Conservation (phyloP, 1,139 yeast genomes). For the Geotrichum australiense region DNA sequence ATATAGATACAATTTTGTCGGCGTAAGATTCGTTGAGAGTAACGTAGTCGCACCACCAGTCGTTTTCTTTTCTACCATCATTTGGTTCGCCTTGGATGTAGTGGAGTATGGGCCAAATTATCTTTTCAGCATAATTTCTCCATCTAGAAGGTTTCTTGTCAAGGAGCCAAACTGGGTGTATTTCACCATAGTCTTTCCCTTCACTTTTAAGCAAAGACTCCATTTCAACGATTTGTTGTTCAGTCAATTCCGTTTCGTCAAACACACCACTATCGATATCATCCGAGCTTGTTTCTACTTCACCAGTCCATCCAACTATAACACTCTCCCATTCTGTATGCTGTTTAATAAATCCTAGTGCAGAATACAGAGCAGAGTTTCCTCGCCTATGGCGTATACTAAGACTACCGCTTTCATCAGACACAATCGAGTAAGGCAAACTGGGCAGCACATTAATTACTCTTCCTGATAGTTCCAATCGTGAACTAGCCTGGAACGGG, state of each 20-base stretch:
- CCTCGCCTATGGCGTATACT: constrained; percentile 51
- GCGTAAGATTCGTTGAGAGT: constrained; percentile 87
- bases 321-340: constrained; percentile 65
- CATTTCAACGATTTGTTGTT: constrained; percentile 20
- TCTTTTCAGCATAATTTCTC: constrained; percentile 84
- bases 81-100: constrained; percentile 70
- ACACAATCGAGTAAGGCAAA: constrained; percentile 53
- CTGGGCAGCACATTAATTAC: constrained; percentile 62
- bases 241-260: constrained; percentile 15
- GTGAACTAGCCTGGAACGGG: constrained; percentile 23
- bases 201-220: constrained; percentile 9
- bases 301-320: constrained; percentile 95
- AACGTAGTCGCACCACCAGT: constrained; percentile 90
- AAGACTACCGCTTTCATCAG: constrained; percentile 19
- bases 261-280: constrained; percentile 15
- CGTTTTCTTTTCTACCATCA: constrained; percentile 63
- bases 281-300: constrained; percentile 34
- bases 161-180: constrained; percentile 76
- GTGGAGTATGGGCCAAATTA: constrained; percentile 92
- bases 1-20: constrained; percentile 61
- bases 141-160: constrained; percentile 61
- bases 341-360: constrained; percentile 53
- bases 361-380: constrained; percentile 75
- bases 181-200: constrained; percentile 38
- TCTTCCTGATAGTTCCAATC: constrained; percentile 49